Conservation (phyloP, 2,329 filamentous ascomycete species). For the Macrophomina phaseolina region DNA sequence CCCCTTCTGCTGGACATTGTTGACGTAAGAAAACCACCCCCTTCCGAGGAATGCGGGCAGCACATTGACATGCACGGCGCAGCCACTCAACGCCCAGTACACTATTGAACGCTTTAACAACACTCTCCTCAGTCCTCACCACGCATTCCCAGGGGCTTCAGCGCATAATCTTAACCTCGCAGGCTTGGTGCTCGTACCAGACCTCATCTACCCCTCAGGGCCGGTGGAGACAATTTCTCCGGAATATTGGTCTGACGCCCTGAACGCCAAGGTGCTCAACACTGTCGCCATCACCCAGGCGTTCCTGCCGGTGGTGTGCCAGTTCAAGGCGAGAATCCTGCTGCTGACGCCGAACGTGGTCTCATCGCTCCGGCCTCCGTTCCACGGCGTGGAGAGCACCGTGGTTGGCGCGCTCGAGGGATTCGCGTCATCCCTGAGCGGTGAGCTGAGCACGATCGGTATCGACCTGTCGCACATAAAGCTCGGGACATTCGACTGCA, state of each 20-base stretch:
- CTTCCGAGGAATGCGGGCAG: constrained; percentile 25
- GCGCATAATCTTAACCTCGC: constrained; percentile 77
- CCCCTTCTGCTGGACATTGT: constrained; percentile 83
- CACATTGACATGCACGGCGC: constrained; percentile 31
- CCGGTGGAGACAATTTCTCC: constrained; percentile 85
- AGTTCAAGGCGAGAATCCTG: constrained; percentile 69
- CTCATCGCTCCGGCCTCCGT: constrained; percentile 77
- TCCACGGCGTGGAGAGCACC: constrained; percentile 84
- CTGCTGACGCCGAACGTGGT: constrained; percentile 82
- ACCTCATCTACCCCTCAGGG: constrained; percentile 76
- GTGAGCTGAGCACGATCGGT: constrained; percentile 76
- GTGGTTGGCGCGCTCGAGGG: constrained; percentile 86
- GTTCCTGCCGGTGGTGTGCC: constrained; percentile 67
- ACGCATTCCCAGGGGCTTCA: constrained; percentile 76
- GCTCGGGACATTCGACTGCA: constrained; percentile 88
- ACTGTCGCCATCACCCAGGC: constrained; percentile 88
- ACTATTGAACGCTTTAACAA: constrained; percentile 74
- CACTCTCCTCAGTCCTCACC: constrained; percentile 75
- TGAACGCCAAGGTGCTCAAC: constrained; percentile 90
- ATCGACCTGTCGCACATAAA: constrained; percentile 87
- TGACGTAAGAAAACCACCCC: constrained; percentile 61
- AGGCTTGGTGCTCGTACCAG: constrained; percentile 83
- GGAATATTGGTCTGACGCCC: constrained; percentile 83
- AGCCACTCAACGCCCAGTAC: constrained; percentile 71
- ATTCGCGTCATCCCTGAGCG: constrained; percentile 79